Base-by-base conservation (phyloP, 192 early-diverging fungal genomes). In the Podila epicladia region DNA sequence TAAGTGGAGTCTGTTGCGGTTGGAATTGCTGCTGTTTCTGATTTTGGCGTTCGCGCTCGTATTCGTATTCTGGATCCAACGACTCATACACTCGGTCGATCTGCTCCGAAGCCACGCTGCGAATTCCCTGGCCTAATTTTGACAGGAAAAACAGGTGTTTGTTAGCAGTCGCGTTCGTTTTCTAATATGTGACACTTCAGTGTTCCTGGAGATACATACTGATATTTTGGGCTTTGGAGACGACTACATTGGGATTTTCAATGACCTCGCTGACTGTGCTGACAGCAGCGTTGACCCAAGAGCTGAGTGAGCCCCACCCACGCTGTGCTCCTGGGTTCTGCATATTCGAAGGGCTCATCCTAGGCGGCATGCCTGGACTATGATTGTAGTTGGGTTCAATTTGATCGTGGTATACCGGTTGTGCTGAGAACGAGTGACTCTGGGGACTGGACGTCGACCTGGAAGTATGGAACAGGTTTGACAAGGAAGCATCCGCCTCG, bases 11-110 rank as follows among this genome's bases (percentile, higher is more conserved):
- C 32, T 19, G 28, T 49, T 45, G 49, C 26, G 45, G 64, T 67
- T 0, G 31, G 4, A 24, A 55, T 26, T 53, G 50, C 45, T 59
- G 63, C 8, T 33, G 51, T 6, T 68, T 64, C 19, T 71, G 35
- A 9, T 29, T 71, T 26, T 62, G 64, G 4, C 75, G 58, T 28
- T 79, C 75, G 13, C 70, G 75, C 28, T 71, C 69, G 26, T 79
- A 79, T 11, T 79, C 72, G 31, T 66, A 82, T 22, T 74, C 71
- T 3, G 78, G 78, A 62, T 82, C 78, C 5, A 82, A 67, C 0
- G 78, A 74, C 48, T 82, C 78, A 35, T 82, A 82, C 8, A 82
- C 78, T 19, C 67, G 53, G n/a, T 82, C 78, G 49, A 82, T 74
- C 41, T 74, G 71, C 31, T 82, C 78, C 12, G 67, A 70, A 9